phyloP scores from a whole-genome alignment of 73 alveolate genomes.

The Durusdinium trenchii region DNA sequence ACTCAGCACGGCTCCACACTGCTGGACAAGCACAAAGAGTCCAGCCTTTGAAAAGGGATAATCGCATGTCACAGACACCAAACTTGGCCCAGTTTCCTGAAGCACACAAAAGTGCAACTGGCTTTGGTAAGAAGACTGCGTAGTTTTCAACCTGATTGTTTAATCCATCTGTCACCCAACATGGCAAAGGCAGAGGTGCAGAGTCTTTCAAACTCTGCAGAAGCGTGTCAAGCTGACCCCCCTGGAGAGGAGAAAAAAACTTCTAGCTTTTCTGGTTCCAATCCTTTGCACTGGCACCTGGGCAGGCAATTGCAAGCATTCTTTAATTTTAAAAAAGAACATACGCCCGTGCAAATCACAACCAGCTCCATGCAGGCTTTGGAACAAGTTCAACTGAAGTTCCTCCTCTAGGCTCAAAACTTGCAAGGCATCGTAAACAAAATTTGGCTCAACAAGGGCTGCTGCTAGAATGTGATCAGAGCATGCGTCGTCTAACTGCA shows the following conservation, averaged over 20 bases:
- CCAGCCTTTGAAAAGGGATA: neutral
- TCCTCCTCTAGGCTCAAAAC: neutral
- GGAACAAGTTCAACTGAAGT: neutral
- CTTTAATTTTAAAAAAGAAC: neutral
- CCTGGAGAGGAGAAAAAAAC: neutral
- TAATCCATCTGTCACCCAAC: neutral
- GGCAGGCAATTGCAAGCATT: neutral
- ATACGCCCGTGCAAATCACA: neutral
- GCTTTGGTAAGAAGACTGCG: neutral
- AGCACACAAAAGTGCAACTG: neutral
- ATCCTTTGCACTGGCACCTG: neutral
- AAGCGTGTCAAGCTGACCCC: neutral
- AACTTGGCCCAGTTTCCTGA: neutral
- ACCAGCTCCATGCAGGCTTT: neutral
- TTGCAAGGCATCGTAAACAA: neutral
- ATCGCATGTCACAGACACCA: neutral
- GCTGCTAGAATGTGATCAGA: neutral
- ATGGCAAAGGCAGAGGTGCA: neutral
- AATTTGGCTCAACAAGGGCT: neutral
- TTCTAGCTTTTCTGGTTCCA: neutral
- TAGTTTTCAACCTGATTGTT: neutral
- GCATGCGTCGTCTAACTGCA: neutral
- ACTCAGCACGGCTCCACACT: neutral
- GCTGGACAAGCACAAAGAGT: neutral
- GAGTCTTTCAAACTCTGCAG: neutral